Evolutionary conservation across 139 green algal species (phyloP).

Genomic region (Ulvella scutata): DNA sequence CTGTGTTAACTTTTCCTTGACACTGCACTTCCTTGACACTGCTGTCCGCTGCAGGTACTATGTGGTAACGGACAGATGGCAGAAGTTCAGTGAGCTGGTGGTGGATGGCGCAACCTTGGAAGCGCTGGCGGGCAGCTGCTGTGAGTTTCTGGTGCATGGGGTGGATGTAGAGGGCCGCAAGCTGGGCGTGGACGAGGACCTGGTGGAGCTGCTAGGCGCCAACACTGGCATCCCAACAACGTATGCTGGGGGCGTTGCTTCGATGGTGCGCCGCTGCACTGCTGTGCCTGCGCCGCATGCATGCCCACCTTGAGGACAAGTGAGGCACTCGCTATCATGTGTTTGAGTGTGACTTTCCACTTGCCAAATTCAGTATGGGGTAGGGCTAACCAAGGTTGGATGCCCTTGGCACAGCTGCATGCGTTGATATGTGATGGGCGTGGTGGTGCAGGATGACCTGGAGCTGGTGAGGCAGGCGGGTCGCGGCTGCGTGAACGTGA

Average conservation of each 20-base stretch:
- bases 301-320: not conserved
- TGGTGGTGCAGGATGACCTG: conserved; percentile 51
- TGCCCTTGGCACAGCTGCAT: not conserved
- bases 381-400: no score
- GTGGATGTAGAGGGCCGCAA: conserved; percentile 97
- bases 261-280: conserved; percentile 39
- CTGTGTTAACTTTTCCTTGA: no score
- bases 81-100: conserved; percentile 29
- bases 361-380: not conserved
- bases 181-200: conserved; percentile 86
- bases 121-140: conserved; percentile 49
- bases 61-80: conserved; percentile 50
- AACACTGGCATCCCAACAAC: conserved; percentile 64
- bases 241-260: conserved; percentile 83
- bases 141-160: conserved; percentile 95
- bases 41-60: conserved; percentile 25
- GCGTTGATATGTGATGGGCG: not conserved
- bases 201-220: conserved; percentile 68
- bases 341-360: not conserved
- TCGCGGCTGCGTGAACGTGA: conserved; percentile 76
- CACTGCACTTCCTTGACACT: no score
- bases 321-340: not conserved
- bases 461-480: conserved; percentile 50
- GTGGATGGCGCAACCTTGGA: conserved; percentile 41
- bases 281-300: not conserved